phyloP scores from a whole-genome alignment of 306 rosid species.

The Morella rubra region DNA sequence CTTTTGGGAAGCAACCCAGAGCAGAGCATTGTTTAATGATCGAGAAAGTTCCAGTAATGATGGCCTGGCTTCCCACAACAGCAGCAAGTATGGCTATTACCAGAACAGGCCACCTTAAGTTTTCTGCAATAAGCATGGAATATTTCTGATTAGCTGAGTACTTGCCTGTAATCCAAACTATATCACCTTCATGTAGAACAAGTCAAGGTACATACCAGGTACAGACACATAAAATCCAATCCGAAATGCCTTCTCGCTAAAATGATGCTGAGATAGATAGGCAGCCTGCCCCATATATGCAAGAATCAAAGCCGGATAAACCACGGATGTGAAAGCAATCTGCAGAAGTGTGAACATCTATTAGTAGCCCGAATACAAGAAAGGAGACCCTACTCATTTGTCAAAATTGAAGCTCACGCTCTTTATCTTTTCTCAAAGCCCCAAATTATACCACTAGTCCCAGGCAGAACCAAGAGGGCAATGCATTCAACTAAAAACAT shows the following conservation, averaged over 20 bases:
- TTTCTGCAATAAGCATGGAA: conserved; percentile 48
- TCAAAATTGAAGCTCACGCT: not conserved
- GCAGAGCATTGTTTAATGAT: conserved; percentile 92
- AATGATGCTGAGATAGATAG: conserved; percentile 68
- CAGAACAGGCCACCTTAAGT: conserved; percentile 86
- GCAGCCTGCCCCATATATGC: conserved; percentile 99
- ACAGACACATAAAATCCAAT: conserved; percentile 90
- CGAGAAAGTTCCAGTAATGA: conserved; percentile 93
- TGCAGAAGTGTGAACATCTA: conserved; percentile 39
- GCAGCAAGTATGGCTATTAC: conserved; percentile 92
- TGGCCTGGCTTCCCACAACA: conserved; percentile 96
- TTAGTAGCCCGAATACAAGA: conserved; percentile 14
- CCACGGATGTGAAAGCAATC: conserved; percentile 95
- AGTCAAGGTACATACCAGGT: conserved; percentile 59
- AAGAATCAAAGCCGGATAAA: conserved; percentile 83
- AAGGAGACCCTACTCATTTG: not conserved
- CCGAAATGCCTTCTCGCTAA: conserved; percentile 9
- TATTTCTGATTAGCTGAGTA: conserved; percentile 32
- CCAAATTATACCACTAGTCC: not conserved
- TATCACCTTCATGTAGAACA: conserved; percentile 24
- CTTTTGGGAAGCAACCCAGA: conserved; percentile 86
- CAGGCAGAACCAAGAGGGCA: not conserved
- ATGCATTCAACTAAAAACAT: not conserved
- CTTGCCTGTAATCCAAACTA: conserved; percentile 14
- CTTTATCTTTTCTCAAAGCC: not conserved